A percentile compares a stretch with the other conserved stretches of the same genome.
Conservation (phyloP, 2,329 filamentous ascomycete genomes). For the Cercospora citrullina region DNA sequence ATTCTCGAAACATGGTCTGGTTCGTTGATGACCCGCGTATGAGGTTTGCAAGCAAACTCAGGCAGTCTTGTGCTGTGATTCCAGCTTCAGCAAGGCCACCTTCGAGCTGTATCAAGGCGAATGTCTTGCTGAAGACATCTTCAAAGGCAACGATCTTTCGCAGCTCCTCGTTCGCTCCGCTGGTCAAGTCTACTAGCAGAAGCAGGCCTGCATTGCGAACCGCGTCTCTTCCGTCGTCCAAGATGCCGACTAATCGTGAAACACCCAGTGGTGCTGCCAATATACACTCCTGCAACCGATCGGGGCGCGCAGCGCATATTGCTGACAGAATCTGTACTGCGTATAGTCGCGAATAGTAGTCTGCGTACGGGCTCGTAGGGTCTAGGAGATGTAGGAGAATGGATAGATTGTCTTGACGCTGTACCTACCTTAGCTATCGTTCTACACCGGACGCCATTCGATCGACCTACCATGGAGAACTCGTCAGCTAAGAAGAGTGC, state of each 20-base stretch:
- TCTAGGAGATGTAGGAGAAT: conserved; percentile 87
- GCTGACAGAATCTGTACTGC: conserved; percentile 84
- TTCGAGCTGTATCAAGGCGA: conserved; percentile 77
- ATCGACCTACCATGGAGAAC: conserved; percentile 74
- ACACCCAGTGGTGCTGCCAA: conserved; percentile 86
- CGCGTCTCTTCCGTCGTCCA: conserved; percentile 84
- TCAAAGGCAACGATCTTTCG: conserved; percentile 96
- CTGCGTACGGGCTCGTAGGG: conserved; percentile 74
- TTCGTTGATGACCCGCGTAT: conserved; percentile 85
- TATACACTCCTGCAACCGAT: conserved; percentile 92
- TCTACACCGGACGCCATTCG: conserved; percentile 7
- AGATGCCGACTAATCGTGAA: conserved; percentile 75
- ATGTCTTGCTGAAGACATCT: conserved; percentile 85
- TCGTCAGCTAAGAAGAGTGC: conserved; percentile 95
- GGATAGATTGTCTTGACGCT: conserved; percentile 93
- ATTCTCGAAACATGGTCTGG: conserved; percentile 90
- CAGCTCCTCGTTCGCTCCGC: conserved; percentile 76
- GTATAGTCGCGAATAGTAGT: conserved; percentile 71
- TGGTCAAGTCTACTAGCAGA: conserved; percentile 82
- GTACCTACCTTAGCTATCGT: conserved; percentile 53
- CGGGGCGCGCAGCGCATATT: conserved; percentile 80
- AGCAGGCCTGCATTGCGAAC: conserved; percentile 82
- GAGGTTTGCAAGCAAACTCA: conserved; percentile 87
- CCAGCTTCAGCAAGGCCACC: conserved; percentile 80
- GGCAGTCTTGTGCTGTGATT: conserved; percentile 85